These are phyloP conservation scores for Butyriboletus loyo DNA, from an alignment of 768 basidiomycete genomes.

Conservation along the genomic window DNA sequence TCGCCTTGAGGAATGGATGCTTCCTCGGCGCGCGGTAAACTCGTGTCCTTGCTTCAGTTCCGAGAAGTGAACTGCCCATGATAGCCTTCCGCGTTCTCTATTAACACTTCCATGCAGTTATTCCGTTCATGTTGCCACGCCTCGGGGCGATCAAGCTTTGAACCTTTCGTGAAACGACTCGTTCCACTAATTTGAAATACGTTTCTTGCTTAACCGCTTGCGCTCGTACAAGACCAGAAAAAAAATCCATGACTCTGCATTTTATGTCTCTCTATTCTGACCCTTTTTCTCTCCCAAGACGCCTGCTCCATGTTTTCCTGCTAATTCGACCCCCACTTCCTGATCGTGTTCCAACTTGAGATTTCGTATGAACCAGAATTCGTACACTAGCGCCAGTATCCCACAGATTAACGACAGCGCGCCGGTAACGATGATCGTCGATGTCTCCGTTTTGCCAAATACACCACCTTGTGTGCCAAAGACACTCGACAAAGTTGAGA, in stretches of 20 bases:
- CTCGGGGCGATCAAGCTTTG: neutral
- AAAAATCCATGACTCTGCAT: neutral
- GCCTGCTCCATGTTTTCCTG: constrained; percentile 47
- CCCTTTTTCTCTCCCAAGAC: constrained; percentile 18
- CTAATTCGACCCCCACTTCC: constrained; percentile 39
- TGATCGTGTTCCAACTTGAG: constrained; percentile 43
- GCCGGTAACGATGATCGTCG: constrained; percentile 48
- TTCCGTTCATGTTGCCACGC: neutral
- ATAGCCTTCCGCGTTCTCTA: neutral
- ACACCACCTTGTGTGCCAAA: constrained; percentile 48
- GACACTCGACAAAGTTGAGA: constrained; percentile 52
- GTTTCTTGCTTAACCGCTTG: neutral
- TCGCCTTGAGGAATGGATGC: constrained; percentile 22
- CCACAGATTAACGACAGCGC: constrained; percentile 41
- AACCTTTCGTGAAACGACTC: neutral
- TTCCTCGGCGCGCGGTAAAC: constrained; percentile 11
- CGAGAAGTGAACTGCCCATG: constrained; percentile 2
- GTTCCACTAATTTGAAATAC: neutral
- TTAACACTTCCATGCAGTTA: neutral
- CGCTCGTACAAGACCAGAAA: neutral
- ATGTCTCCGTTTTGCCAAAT: constrained; percentile 40
- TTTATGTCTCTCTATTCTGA: neutral
- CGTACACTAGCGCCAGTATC: constrained; percentile 39
- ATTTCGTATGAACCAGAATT: constrained; percentile 42
- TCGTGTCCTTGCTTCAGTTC: constrained; percentile 16